Conservation (phyloP, 2,329 filamentous ascomycete genomes). For the Apiospora hydei region DNA sequence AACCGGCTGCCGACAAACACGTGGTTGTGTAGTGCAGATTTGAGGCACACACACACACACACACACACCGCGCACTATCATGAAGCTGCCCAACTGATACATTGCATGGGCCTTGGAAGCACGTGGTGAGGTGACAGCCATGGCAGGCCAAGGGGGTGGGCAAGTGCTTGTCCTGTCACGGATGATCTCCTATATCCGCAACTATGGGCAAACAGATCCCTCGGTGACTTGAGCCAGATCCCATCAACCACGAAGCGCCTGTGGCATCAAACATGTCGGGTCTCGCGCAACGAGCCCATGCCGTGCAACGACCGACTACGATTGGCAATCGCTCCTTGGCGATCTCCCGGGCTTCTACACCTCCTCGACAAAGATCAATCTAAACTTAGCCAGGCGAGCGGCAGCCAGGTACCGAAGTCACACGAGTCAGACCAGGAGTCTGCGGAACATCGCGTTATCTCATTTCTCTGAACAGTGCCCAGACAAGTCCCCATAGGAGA, state of each 20-base stretch:
- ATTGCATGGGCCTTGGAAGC: background rate
- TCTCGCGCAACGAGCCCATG: background rate
- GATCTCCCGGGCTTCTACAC: no score
- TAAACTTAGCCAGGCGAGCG: background rate
- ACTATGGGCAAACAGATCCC: background rate
- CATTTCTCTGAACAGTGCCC: background rate
- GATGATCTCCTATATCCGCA: background rate
- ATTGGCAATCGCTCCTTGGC: background rate
- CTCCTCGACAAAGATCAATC: background rate
- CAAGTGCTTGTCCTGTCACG: background rate
- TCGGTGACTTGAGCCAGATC: background rate
- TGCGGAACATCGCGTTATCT: constrained; percentile 3
- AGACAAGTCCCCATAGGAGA: background rate
- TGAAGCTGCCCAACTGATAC: background rate
- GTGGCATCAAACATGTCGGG: background rate
- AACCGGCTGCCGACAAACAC: background rate
- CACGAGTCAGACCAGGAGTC: background rate
- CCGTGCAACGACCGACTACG: background rate
- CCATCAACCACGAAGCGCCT: background rate
- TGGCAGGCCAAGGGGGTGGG: background rate
- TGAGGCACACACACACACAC: constrained; percentile 4
- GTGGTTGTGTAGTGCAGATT: background rate
- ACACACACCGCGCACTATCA: background rate
- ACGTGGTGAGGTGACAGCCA: background rate
- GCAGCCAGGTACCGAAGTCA: constrained; percentile 9